Base-by-base conservation (phyloP, 2,329 filamentous ascomycete species). In the Fusarium protoensiforme region DNA sequence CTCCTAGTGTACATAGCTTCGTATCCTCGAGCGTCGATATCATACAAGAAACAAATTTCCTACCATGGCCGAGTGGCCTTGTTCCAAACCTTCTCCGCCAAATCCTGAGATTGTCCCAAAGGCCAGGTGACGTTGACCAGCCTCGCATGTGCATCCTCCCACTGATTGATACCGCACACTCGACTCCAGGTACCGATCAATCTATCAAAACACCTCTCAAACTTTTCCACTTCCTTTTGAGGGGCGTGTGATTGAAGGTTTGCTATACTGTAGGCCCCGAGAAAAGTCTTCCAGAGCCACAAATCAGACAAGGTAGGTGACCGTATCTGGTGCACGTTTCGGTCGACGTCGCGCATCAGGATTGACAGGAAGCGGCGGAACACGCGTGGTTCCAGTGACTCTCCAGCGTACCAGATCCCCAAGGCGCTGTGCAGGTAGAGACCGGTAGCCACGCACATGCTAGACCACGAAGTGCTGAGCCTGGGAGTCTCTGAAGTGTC, bases 281-380 rank as follows among this genome's bases (percentile, higher is more conserved):
- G 14, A 22, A 77, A 77, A 0, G 68, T 66, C 22, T 71, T 65
- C 75, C 75, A 77, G 9, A 77, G 41, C 75, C 75, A 74, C 13
- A 77, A 61, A 8, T 74, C 61, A 0, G 60, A 61, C 1, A 10
- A 31, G 1, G 35, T n/a, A 1, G 5, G 3, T 0, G 35, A 33
- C 1, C 31, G 22, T 2, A 64, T 1, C 0, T 35, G 14, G 3
- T 16, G 8, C 0, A 70, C 1, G 0, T 36, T 53, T 3, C 64
- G 20, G 1, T 66, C 27, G 4, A 77, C 68, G 14, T 77, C 71
- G 5, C 36, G 61, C 7, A 41, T 69, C 11, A 77, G 20, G 0
- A 77, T 61, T 0, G 9, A 46, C 0, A 77, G 43, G 3, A 69
- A 35, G 1, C 66, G 43, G 2, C 59, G 63, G 1, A 75, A 22